Evolutionary conservation across 2,329 filamentous ascomycete species (phyloP).

Genomic region (Thielaviopsis ethacetica): DNA sequence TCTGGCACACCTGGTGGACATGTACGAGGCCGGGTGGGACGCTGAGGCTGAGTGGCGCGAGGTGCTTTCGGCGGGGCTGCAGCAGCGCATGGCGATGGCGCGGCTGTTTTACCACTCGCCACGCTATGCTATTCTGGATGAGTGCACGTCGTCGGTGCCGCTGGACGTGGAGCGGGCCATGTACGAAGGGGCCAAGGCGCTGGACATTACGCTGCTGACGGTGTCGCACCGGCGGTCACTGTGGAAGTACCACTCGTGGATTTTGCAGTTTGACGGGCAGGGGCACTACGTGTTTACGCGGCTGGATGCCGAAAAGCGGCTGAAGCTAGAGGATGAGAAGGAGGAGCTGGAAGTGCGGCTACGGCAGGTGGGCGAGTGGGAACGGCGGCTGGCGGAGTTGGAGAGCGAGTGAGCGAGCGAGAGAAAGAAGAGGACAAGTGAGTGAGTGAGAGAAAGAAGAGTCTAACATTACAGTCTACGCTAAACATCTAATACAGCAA

Average conservation of each 20-base stretch:
- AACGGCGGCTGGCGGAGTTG: conserved; percentile 71
- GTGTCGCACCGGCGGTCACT: conserved; percentile 80
- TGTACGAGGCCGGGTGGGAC: conserved; percentile 69
- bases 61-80: conserved; percentile 76
- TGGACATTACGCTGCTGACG: conserved; percentile 93
- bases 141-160: conserved; percentile 92
- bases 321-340: conserved; percentile 87
- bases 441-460: too few relatives aligned
- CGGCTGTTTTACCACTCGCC: conserved; percentile 86
- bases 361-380: conserved; percentile 71
- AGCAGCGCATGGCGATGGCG: conserved; percentile 95
- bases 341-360: conserved; percentile 82
- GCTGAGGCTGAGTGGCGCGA: conserved; percentile 95
- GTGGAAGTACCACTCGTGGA: conserved; percentile 92
- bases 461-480: too few relatives aligned
- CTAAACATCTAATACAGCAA: not conserved
- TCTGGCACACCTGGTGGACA: conserved; percentile 65
- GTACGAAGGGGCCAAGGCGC: conserved; percentile 87
- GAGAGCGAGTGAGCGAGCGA: conserved; percentile 21
- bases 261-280: conserved; percentile 92
- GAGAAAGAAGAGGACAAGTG: too few relatives aligned
- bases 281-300: conserved; percentile 80
- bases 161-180: conserved; percentile 87
- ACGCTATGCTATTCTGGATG: conserved; percentile 87
- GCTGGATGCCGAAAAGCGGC: conserved; percentile 70